Base-by-base conservation (phyloP, 2,329 filamentous ascomycete genomes). In the Verticillium klebahnii region DNA sequence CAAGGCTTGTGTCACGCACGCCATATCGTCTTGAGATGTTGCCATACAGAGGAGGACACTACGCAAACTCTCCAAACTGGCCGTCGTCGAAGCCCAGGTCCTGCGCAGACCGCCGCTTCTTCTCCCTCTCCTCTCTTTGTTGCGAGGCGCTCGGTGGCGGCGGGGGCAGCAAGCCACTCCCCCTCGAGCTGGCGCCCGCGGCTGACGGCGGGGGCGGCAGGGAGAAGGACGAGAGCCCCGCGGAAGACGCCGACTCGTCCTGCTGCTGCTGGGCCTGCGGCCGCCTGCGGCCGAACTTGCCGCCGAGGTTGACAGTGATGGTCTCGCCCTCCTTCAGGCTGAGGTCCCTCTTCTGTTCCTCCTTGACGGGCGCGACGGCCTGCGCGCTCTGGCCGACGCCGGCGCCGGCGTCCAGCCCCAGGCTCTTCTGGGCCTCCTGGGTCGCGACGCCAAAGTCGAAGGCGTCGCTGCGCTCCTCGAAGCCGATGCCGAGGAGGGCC, bases 261-360 rank as follows among this genome's bases (percentile, higher is more conserved):
- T 65, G 59, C 40, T 60, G 60, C 57, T 76, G 71, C 67, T 71
- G 76, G 61, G 70, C 72, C 69, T 72, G 80, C 67, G 63, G 60
- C 40, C 63, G 63, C 12, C 85, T 80, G 67, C 81, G 75, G 17
- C 80, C 81, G 63, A 84, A 80, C 66, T 80, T 80, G 39, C 80
- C 83, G 25, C 86, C 85, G 5, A 95, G 82, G 72, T 90, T 91
- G 66, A 96, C 88, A 29, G 89, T 92, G 68, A 96, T 96, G 19
- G 90, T 96, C 81, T 97, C 89, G 12, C 92, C 92, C 63, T 93
- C 92, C 74, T 96, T 96, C 66, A 97, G 74, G 69, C 90, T 93
- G 71, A 92, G 93, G 70, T 96, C 92, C 67, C 84, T 85, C 76
- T 87, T 89, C 70, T 85, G 84, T 61, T 80, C 77, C 56, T 75